phyloP scores from a whole-genome alignment of 768 basidiomycete genomes.

The Termitomyces sp. region DNA sequence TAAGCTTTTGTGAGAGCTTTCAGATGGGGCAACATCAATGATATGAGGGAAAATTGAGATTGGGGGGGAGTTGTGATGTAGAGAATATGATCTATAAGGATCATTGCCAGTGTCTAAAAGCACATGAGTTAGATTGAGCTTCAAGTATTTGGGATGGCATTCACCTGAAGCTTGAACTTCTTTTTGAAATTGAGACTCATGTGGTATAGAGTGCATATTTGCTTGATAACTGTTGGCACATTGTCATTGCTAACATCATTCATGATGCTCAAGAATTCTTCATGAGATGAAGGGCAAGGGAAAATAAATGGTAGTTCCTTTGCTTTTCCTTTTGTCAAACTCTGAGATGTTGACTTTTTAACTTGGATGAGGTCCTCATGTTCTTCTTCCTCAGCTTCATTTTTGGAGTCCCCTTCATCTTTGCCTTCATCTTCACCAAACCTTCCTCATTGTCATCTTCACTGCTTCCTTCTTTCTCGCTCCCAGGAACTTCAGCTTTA shows the following conservation, averaged over 20 bases:
- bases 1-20: slow-evolving; percentile 75
- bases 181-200: slow-evolving; percentile 90
- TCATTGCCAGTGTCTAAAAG: slow-evolving; percentile 60
- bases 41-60: slow-evolving; percentile 58
- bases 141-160: slow-evolving; percentile 12
- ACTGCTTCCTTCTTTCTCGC: slow-evolving; percentile 39
- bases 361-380: slow-evolving; percentile 37
- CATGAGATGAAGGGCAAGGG: slow-evolving; percentile 80
- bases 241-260: slow-evolving; percentile 68
- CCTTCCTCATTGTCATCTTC: slow-evolving; percentile 21
- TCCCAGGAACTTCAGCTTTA: slow-evolving; percentile 31
- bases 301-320: slow-evolving; percentile 91
- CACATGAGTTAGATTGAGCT: background rate
- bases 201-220: slow-evolving; percentile 88
- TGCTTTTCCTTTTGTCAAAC: slow-evolving; percentile 25
- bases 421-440: slow-evolving; percentile 31
- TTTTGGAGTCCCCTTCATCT: slow-evolving; percentile 31
- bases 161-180: slow-evolving; percentile 87
- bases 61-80: slow-evolving; percentile 63
- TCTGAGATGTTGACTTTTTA: slow-evolving; percentile 13
- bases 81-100: slow-evolving; percentile 88
- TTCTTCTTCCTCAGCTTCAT: slow-evolving; percentile 36
- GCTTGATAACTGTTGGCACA: slow-evolving; percentile 77
- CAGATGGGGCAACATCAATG: slow-evolving; percentile 73
- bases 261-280: slow-evolving; percentile 85